Base-by-base conservation (phyloP, 805 yeast species). In the Yamadazyma phyllophila region DNA sequence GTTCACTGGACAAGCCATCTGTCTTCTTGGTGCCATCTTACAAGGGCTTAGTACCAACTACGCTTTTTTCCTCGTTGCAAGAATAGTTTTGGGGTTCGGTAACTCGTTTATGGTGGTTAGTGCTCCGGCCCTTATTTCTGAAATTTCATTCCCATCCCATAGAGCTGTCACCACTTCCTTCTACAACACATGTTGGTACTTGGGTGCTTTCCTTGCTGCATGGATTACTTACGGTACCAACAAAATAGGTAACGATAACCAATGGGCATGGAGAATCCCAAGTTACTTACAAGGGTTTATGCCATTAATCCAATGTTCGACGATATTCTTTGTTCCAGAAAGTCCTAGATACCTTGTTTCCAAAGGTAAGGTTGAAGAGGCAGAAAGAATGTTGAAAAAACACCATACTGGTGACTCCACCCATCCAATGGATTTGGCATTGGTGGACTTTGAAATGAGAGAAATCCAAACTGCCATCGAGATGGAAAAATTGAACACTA, bases 261-360 rank as follows among this genome's bases (percentile, higher is more conserved):
- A 63, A 27, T 71, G 73, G 68, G 63, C 73, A 24, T 80, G 83
- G 83, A 75, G 80, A 62, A 63, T 79, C 44, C 84, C 85, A 33
- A 67, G 80, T 10, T 68, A 68, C 41, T 48, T 80, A 35, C 85
- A 80, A 60, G 78, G 74, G 35, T 55, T 66, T 13, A 62, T 74
- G 50, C 81, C 84, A 2, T 17, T 70, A 2, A 13, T 73, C 17
- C 81, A 76, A 54, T 16, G 67, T 8, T 2, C 50, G 2, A 55
- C 68, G 24, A 48, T 73, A 37, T 69, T 60, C 61, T 54, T 61
- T 38, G 65, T 74, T 44, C 82, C 82, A 16, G 81, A 77, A 55
- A 69, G 76, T 12, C 81, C 81, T 49, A 63, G 81, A 56, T 77
- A 47, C 54, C 64, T 66, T 39, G 55, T 76, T 42, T 60, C 69